These are phyloP conservation scores for Agrostemma githago DNA, from an alignment of 148 eudicot species.

Conservation along the genomic window DNA sequence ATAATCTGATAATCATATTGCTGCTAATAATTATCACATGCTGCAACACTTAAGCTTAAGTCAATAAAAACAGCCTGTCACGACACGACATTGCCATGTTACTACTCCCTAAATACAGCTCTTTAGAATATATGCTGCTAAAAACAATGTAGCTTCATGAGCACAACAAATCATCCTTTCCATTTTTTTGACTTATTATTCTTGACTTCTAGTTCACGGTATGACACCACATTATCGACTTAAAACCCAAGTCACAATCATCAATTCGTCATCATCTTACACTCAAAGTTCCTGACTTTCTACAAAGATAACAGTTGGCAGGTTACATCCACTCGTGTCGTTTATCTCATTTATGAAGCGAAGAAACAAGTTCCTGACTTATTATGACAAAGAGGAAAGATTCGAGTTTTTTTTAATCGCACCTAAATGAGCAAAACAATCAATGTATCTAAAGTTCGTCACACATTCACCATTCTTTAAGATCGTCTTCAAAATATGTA, in stretches of 20 bases:
- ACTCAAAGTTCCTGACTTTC: background rate
- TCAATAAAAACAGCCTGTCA: slow-evolving; percentile 18
- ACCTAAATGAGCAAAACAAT: background rate
- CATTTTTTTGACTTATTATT: background rate
- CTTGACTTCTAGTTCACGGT: background rate
- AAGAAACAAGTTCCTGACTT: too few species aligned
- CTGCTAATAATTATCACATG: slow-evolving; percentile 20
- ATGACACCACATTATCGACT: background rate
- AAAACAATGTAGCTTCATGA: background rate
- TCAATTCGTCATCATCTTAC: background rate
- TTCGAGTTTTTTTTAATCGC: background rate
- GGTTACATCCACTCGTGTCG: background rate
- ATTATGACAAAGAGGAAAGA: background rate
- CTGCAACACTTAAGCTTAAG: slow-evolving; percentile 3
- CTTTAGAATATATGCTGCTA: slow-evolving; percentile 3
- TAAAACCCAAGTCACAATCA: background rate
- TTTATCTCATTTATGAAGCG: too few species aligned
- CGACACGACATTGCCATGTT: slow-evolving; percentile 17
- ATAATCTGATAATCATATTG: slow-evolving; percentile 8
- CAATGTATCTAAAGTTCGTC: background rate
- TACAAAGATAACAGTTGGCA: background rate
- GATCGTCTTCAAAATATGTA: background rate
- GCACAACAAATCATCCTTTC: background rate
- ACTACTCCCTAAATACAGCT: background rate
- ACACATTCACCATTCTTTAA: background rate